phyloP scores from a whole-genome alignment of 306 rosid species.

The Quillaja saponaria region DNA sequence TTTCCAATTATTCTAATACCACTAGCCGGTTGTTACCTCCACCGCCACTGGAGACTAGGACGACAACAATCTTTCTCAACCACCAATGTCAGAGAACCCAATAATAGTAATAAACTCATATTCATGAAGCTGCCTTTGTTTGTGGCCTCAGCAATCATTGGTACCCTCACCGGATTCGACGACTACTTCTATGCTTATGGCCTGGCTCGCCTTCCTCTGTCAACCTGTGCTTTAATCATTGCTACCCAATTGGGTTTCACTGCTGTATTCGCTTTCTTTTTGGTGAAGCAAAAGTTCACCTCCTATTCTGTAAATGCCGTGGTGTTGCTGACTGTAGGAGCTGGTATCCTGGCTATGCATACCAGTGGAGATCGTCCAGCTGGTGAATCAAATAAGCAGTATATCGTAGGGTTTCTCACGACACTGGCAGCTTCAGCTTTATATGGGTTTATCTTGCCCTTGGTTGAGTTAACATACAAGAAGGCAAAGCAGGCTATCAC shows the following conservation, averaged over 20 bases:
- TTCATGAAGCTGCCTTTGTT: slow-evolving; percentile 39
- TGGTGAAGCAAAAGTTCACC: slow-evolving; percentile 55
- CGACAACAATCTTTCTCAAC: no score
- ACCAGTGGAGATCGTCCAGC: slow-evolving; percentile 60
- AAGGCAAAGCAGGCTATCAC: slow-evolving; percentile 61
- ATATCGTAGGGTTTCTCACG: slow-evolving; percentile 59
- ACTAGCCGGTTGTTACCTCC: slow-evolving; percentile 32
- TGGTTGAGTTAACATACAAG: slow-evolving; percentile 63
- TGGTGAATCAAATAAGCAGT: slow-evolving; percentile 61
- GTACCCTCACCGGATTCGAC: slow-evolving; percentile 48
- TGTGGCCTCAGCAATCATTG: slow-evolving; percentile 36
- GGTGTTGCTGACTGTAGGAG: slow-evolving; percentile 46
- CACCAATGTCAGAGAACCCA: no score
- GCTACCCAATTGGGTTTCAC: slow-evolving; percentile 58
- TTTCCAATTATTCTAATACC: slow-evolving; percentile 70
- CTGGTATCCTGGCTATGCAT: slow-evolving; percentile 58
- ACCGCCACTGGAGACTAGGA: slow-evolving; percentile 42
- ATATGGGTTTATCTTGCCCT: slow-evolving; percentile 74
- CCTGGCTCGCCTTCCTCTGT: slow-evolving; percentile 48
- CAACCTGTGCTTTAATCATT: slow-evolving; percentile 45
- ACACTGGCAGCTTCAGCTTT: slow-evolving; percentile 67
- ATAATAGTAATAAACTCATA: slow-evolving; percentile 22
- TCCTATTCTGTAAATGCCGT: slow-evolving; percentile 42
- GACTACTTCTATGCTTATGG: slow-evolving; percentile 58
- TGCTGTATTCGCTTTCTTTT: slow-evolving; percentile 49